A percentile compares a stretch with the other conserved stretches of the same genome.
phyloP scores from a whole-genome alignment of 495 filamentous ascomycete species.

The Cairneyella variabilis region DNA sequence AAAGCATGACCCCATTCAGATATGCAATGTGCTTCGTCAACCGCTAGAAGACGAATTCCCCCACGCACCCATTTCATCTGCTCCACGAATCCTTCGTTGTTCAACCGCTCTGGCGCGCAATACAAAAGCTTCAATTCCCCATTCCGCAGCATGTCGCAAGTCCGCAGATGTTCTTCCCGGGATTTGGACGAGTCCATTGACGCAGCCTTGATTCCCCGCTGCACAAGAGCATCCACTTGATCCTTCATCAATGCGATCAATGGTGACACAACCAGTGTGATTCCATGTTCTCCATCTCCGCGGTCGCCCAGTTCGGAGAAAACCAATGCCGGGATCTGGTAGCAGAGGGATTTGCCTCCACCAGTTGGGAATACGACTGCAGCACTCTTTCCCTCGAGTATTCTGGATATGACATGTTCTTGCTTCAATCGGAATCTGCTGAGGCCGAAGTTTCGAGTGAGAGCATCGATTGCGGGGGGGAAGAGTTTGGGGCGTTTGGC shows the following conservation, averaged over 20 bases:
- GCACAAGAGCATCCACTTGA: conserved; percentile 48
- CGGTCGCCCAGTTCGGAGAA: conserved; percentile 44
- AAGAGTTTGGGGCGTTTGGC: too few species aligned
- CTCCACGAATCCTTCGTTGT: conserved; percentile 54
- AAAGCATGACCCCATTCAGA: conserved; percentile 61
- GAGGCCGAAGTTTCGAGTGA: conserved; percentile 44
- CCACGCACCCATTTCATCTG: conserved; percentile 45
- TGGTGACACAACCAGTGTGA: conserved; percentile 52
- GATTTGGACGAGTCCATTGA: conserved; percentile 50
- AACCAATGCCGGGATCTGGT: conserved; percentile 52
- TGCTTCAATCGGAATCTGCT: conserved; percentile 49
- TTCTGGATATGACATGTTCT: conserved; percentile 43
- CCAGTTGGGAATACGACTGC: conserved; percentile 57
- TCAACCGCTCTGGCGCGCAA: conserved; percentile 54
- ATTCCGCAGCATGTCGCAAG: conserved; percentile 38
- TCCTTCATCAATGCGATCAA: conserved; percentile 58
- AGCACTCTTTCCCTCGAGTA: conserved; percentile 46
- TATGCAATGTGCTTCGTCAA: conserved; percentile 59
- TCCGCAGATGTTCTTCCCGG: conserved; percentile 39
- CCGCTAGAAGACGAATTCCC: conserved; percentile 52
- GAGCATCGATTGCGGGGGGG: conserved; percentile 27
- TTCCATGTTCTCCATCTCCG: conserved; percentile 30
- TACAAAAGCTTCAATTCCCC: conserved; percentile 50
- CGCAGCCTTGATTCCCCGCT: conserved; percentile 45
- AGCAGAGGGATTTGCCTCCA: conserved; percentile 55